Conservation (phyloP, 352 stramenopile species). For the Pelagophyceae sp. region DNA sequence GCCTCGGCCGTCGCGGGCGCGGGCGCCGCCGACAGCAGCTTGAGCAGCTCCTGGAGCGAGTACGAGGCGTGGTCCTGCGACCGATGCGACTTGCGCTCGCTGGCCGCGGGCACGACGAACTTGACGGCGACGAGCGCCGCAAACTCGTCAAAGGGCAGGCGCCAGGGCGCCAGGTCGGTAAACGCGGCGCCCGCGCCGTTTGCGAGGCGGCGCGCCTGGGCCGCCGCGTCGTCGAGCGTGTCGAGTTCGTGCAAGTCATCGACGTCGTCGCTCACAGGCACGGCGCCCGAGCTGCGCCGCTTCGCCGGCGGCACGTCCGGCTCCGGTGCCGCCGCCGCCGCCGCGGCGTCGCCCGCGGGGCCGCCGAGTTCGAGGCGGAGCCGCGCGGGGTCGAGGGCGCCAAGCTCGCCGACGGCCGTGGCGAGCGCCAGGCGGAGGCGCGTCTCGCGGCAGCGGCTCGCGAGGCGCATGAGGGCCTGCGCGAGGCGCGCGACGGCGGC, state of each 20-base stretch:
- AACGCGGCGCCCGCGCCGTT: neutral
- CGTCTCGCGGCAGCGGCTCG: neutral
- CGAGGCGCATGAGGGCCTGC: neutral
- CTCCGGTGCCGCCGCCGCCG: neutral
- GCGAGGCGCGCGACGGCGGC: neutral
- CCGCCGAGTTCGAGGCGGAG: neutral
- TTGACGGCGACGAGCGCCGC: neutral
- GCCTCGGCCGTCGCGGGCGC: neutral
- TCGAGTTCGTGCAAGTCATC: neutral
- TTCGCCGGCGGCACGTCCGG: neutral
- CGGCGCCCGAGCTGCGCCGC: neutral
- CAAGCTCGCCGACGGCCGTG: neutral
- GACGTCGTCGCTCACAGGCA: neutral
- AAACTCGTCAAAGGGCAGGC: neutral
- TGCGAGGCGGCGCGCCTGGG: neutral
- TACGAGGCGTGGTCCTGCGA: neutral
- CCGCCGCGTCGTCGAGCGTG: neutral
- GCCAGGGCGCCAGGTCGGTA: neutral
- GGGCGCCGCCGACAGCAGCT: neutral
- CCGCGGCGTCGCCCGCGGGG: neutral
- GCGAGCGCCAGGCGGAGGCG: neutral
- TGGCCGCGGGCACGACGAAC: neutral
- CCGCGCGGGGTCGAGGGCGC: neutral
- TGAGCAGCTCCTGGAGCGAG: conserved; percentile 4
- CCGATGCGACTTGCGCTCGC: neutral